Conservation (phyloP, 345 rosid species). For the Aquilaria malaccensis region DNA sequence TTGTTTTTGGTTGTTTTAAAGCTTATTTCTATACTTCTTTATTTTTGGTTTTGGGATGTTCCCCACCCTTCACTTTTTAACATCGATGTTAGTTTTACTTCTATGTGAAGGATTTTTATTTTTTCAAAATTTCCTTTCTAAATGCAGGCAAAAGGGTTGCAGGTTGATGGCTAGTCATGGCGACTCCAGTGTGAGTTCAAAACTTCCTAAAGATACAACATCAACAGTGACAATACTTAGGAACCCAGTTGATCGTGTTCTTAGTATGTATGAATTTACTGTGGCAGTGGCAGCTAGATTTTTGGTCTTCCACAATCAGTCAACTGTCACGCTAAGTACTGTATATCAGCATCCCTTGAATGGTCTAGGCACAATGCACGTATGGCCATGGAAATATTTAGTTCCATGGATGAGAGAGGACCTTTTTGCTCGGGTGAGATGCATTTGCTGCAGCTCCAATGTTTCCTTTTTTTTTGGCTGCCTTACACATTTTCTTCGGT, state of each 20-base stretch:
- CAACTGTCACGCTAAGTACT: conserved; percentile 61
- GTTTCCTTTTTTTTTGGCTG: background rate
- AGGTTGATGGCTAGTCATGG: conserved; percentile 81
- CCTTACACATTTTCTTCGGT: background rate
- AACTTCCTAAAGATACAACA: conserved; percentile 66
- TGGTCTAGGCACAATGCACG: conserved; percentile 74
- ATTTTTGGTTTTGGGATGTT: background rate
- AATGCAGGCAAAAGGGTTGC: conserved; percentile 58
- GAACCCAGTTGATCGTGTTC: conserved; percentile 68
- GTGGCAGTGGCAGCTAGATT: conserved; percentile 90
- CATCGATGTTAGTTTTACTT: background rate
- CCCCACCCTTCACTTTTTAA: too few relatives aligned
- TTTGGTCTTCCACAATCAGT: conserved; percentile 80
- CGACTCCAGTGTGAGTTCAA: conserved; percentile 79
- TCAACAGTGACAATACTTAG: conserved; percentile 81
- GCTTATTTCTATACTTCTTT: too few relatives aligned
- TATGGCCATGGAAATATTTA: conserved; percentile 93
- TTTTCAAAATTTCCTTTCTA: conserved; percentile 2
- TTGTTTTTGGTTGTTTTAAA: too few relatives aligned
- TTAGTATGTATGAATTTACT: conserved; percentile 83
- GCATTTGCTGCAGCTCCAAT: background rate
- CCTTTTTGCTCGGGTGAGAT: conserved; percentile 66
- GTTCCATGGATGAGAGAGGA: conserved; percentile 97
- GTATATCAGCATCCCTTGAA: conserved; percentile 42
- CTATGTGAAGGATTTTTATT: too few relatives aligned